Base-by-base conservation (phyloP, 2,329 filamentous ascomycete species). In the Phialophora chinensis region DNA sequence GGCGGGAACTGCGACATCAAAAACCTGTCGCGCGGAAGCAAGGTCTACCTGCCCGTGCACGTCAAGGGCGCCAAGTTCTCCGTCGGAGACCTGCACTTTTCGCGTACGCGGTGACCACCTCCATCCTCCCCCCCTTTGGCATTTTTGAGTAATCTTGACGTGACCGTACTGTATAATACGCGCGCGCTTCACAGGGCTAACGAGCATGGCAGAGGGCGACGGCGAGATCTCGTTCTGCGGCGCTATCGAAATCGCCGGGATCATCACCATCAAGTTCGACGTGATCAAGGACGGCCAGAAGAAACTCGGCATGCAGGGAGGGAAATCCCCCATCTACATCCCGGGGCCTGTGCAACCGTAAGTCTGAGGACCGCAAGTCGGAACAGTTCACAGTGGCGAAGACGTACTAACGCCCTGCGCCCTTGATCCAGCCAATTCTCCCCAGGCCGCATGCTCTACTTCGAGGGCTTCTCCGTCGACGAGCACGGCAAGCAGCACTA, bases 1-100 rank as follows among this genome's bases (percentile, higher is more conserved):
- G 93, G 93, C 14, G 93, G 93, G 0, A 96, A 96, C 74, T 95
- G 92, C 75, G 92, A 97, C 72, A 95, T 96, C 78, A 96, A 96
- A 81, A 95, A 95, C 73, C 82, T 96, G 33, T 90, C 86, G 1
- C 83, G 91, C 6, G 92, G 91, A 1, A 89, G 85, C 65, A 94
- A 93, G 75, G 91, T 96, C 0, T 97, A 93, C 76, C 84, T 97
- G 0, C 93, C 93, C 0, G 90, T 97, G 0, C 93, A 96, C 73
- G 91, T 97, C 4, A 72, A 72, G 63, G 93, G 93, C 0, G 93
- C 93, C 53, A 96, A 96, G 75, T 97, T 97, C 79, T 91, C 87
- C 52, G 93, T 97, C 0, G 93, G 93, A 12, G 93, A 97, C 75
- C 79, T 96, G 42, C 92, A 96, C 78, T 96, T 95, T 78, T 89